Conservation (phyloP, 1,139 yeast species). For the Protomyces gravidus region DNA sequence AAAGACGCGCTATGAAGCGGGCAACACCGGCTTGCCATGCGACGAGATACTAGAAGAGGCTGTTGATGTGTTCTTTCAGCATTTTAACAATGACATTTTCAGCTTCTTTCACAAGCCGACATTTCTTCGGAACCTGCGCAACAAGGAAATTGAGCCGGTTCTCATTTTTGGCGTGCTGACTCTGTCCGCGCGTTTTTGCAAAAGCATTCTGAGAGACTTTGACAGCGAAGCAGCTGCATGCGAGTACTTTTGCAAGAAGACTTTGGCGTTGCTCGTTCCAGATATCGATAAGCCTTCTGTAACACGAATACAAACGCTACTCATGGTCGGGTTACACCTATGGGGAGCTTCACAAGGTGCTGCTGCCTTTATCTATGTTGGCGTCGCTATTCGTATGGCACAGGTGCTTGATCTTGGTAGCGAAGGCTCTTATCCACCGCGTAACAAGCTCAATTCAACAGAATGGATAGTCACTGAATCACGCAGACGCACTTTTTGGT, state of each 20-base stretch:
- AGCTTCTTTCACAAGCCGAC: slow-evolving; percentile 21
- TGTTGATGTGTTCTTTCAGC: slow-evolving; percentile 16
- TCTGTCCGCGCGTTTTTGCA: slow-evolving; percentile 19
- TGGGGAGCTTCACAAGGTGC: slow-evolving; percentile 27
- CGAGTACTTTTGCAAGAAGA: slow-evolving; percentile 21
- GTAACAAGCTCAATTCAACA: slow-evolving; percentile 4
- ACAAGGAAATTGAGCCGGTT: slow-evolving; percentile 19
- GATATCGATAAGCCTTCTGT: slow-evolving; percentile 20
- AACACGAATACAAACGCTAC: slow-evolving; percentile 16
- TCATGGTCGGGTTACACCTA: slow-evolving; percentile 23
- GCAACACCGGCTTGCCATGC: slow-evolving; percentile 13
- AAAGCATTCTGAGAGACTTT: slow-evolving; percentile 18
- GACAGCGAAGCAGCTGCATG: slow-evolving; percentile 25
- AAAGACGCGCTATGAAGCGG: slow-evolving; percentile 14
- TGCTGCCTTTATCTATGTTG: slow-evolving; percentile 26
- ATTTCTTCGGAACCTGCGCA: slow-evolving; percentile 13
- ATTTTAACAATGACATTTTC: slow-evolving; percentile 24
- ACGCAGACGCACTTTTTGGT: slow-evolving; percentile 21
- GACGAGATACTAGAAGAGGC: slow-evolving; percentile 20
- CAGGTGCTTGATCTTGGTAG: slow-evolving; percentile 26
- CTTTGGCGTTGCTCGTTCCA: slow-evolving; percentile 22
- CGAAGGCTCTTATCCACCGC: slow-evolving; percentile 20
- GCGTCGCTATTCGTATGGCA: slow-evolving; percentile 25
- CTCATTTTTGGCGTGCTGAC: slow-evolving; percentile 23
- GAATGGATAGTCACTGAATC: slow-evolving; percentile 27